Conservation (phyloP, 306 rosid genomes). For the Amphicarpaea edgeworthii region DNA sequence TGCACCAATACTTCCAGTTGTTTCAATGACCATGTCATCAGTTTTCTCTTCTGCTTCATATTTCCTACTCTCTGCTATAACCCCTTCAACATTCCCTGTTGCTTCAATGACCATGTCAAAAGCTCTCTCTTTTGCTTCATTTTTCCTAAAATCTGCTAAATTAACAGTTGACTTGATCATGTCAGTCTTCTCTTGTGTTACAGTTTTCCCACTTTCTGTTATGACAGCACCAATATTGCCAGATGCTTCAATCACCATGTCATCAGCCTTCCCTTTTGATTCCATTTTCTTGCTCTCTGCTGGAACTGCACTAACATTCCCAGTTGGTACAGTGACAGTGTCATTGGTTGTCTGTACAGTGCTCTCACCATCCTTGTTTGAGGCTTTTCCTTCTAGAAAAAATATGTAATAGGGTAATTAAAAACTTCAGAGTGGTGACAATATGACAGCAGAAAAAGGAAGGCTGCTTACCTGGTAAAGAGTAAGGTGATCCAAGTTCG, state of each 20-base stretch:
- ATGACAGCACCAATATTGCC: conserved; percentile 8
- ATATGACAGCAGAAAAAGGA: conserved; percentile 19
- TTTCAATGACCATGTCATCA: conserved; percentile 35
- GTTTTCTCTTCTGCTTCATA: conserved; percentile 21
- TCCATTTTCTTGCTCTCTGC: conserved; percentile 40
- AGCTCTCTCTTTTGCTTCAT: conserved; percentile 37
- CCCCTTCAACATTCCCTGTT: conserved; percentile 20
- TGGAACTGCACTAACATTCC: conserved; percentile 18
- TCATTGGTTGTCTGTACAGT: conserved; percentile 45
- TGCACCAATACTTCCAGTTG: conserved; percentile 31
- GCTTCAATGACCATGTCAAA: conserved; percentile 35
- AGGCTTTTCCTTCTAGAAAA: conserved; percentile 54
- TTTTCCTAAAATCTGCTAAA: conserved; percentile 3
- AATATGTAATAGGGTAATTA: conserved; percentile 28
- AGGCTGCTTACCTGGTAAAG: conserved; percentile 56
- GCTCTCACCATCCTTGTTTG: conserved; percentile 40
- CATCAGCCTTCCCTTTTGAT: conserved; percentile 43
- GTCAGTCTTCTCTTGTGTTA: conserved; percentile 42
- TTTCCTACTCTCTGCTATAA: conserved; percentile 2
- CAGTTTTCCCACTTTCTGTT: conserved; percentile 31
- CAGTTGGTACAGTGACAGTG: conserved; percentile 37
- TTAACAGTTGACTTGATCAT: conserved; percentile 36
- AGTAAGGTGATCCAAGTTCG: conserved; percentile 79
- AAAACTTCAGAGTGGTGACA: not conserved
- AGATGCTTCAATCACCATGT: conserved; percentile 43